Evolutionary conservation across 2,329 filamentous ascomycete genomes (phyloP), one percentile per base, ranked within the genome.

Genomic region (Ophiocordyceps sinensis): DNA sequence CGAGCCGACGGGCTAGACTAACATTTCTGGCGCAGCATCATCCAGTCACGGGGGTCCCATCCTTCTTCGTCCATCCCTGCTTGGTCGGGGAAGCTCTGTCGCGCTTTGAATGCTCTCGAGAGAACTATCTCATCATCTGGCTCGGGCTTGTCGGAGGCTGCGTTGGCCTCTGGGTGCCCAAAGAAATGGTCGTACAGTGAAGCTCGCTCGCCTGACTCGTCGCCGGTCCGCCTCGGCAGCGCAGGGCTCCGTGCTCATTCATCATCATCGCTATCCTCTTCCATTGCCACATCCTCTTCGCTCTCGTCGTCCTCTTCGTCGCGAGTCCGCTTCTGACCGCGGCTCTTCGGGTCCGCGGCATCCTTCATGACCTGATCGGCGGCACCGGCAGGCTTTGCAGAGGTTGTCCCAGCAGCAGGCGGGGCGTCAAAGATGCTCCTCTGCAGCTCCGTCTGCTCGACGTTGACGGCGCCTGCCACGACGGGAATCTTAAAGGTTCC

Each of bases 1-100:
- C 14, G 50, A 50, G 49, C 47, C 47, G 15, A n/a, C 13, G 12
- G 19, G 32, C 23, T 34, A 23, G 31, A 21, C 28, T 40, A 49
- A 70, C 53, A 47, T 38, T 42, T 53, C 53, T 43, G 42, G 48
- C 52, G 57, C 62, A 89, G 77, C 79, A 93, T 60, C 87, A 96
- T 68, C 89, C 91, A 40, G 62, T 84, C 44, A 85, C 79, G 43
- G 82, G 82, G 41, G 61, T 79, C 44, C 85, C 87, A 34, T 75
- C 78, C 39, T 95, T 89, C 61, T 95, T 94, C 61, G 73, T 96
- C 51, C 91, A 98, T 64, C 89, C 91, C 21, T 96, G 91, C 63
- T 77, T 85, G 57, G 84, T 91, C 9, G 83, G 82, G 42, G 82
- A 89, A 48, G 83, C 84, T 40, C 83, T 96, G 73, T 67, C 68